phyloP scores from a whole-genome alignment of 148 eudicot species.

The Vaccinium macrocarpon region DNA sequence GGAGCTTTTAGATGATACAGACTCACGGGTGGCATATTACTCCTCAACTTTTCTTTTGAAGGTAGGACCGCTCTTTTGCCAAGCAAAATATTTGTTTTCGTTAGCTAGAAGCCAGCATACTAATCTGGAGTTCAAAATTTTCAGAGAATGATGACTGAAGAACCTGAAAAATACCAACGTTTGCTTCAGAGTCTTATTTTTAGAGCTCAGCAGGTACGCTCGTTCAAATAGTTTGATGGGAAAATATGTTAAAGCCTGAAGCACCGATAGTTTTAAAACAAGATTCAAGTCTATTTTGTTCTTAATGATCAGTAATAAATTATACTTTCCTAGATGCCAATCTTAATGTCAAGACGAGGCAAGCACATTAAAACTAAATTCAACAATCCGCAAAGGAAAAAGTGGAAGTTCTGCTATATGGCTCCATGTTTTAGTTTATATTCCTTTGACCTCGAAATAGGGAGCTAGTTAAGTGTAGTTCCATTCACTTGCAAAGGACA shows the following conservation, averaged over 20 bases:
- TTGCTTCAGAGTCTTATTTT: constrained; percentile 89
- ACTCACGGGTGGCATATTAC: constrained; percentile 96
- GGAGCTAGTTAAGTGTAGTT: neutral
- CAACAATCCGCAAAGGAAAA: neutral
- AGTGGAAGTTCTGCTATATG: neutral
- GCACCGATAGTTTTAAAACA: neutral
- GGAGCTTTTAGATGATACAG: constrained; percentile 92
- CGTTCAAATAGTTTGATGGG: constrained; percentile 7
- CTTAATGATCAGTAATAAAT: neutral
- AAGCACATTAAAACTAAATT: neutral
- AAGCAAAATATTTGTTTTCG: neutral
- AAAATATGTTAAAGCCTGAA: neutral
- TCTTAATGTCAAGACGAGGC: neutral
- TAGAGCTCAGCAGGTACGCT: constrained; percentile 93
- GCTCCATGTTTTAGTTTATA: neutral
- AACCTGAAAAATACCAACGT: constrained; percentile 83
- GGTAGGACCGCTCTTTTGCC: constrained; percentile 39
- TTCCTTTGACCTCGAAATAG: neutral
- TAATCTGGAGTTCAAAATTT: constrained; percentile 24
- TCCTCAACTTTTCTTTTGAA: constrained; percentile 94
- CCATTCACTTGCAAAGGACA: neutral
- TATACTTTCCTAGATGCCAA: neutral
- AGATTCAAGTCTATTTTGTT: neutral
- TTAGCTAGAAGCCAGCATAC: constrained; percentile 12
- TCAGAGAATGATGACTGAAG: constrained; percentile 99